These are phyloP conservation scores for Verticillium longisporum DNA, from an alignment of 2,329 filamentous ascomycete genomes.

Conservation along the genomic window DNA sequence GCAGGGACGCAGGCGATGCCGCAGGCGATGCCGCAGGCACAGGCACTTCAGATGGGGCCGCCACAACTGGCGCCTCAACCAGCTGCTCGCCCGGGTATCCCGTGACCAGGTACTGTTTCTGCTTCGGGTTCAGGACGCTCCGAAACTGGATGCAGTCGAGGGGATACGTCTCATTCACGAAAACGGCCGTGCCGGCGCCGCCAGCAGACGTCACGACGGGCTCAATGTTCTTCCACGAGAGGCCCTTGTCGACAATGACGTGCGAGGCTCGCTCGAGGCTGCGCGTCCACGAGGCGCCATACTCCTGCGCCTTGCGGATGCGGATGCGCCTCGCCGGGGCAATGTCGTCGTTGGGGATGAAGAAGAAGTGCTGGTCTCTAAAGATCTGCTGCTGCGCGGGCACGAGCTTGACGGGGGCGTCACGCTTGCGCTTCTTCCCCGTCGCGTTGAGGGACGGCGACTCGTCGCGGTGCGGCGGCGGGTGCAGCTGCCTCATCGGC, in stretches of 20 bases:
- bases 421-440: conserved; percentile 39
- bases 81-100: conserved; percentile 27
- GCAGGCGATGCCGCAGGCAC: background rate
- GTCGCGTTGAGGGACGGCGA: conserved; percentile 5
- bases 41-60: background rate
- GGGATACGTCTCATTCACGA: conserved; percentile 65
- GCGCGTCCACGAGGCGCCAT: conserved; percentile 66
- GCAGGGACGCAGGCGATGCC: conserved; percentile 17
- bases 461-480: conserved; percentile 1
- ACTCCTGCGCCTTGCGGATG: conserved; percentile 68
- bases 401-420: conserved; percentile 31
- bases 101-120: conserved; percentile 51
- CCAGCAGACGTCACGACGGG: conserved; percentile 39
- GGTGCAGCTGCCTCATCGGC: conserved; percentile 7
- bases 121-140: conserved; percentile 49
- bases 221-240: conserved; percentile 57
- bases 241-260: conserved; percentile 66
- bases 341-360: conserved; percentile 75
- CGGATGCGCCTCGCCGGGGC: conserved; percentile 59
- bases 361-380: conserved; percentile 58
- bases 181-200: conserved; percentile 21
- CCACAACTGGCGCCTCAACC: background rate
- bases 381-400: conserved; percentile 53
- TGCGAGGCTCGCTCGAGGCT: conserved; percentile 61
- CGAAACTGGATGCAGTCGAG: conserved; percentile 59